These are phyloP conservation scores for Naganishia kalamii DNA, from an alignment of 768 basidiomycete genomes.

Conservation along the genomic window DNA sequence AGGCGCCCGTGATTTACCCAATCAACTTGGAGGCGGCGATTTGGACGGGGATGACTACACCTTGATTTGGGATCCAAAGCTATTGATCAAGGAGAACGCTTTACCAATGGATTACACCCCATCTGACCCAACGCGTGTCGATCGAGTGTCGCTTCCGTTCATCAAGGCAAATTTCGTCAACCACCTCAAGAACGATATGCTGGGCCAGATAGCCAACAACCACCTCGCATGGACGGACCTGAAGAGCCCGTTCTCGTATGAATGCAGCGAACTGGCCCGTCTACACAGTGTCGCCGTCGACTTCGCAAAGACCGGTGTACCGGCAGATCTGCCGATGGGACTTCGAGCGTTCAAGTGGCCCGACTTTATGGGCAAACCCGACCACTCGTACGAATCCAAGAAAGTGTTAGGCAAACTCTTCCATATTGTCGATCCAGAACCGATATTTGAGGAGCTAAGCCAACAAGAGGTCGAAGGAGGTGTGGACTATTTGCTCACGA, in stretches of 20 bases:
- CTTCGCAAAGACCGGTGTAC: conserved; percentile 31
- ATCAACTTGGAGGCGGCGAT: conserved; percentile 31
- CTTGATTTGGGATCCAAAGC: conserved; percentile 28
- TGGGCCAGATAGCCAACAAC: conserved; percentile 20
- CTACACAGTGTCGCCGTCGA: conserved; percentile 26
- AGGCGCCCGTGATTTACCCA: conserved; percentile 26
- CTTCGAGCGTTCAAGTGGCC: conserved; percentile 25
- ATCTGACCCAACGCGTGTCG: conserved; percentile 20
- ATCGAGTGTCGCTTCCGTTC: conserved; percentile 20
- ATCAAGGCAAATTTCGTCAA: conserved; percentile 28
- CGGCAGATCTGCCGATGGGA: conserved; percentile 23
- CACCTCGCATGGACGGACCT: conserved; percentile 26
- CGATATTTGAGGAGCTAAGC: conserved; percentile 2
- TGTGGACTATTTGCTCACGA: conserved; percentile 1
- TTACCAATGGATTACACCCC: conserved; percentile 27
- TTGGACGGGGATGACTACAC: conserved; percentile 32
- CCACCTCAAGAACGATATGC: conserved; percentile 22
- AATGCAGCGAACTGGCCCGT: conserved; percentile 23
- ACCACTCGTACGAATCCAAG: conserved; percentile 9
- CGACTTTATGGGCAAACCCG: conserved; percentile 29
- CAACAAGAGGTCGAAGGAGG: conserved; percentile 2
- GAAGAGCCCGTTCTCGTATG: conserved; percentile 21
- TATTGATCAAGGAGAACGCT: conserved; percentile 11
- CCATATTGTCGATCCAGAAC: conserved; percentile 20
- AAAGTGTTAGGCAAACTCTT: conserved; percentile 21